Conservation (phyloP, 495 filamentous ascomycete genomes). For the Trichoderma parareesei region DNA sequence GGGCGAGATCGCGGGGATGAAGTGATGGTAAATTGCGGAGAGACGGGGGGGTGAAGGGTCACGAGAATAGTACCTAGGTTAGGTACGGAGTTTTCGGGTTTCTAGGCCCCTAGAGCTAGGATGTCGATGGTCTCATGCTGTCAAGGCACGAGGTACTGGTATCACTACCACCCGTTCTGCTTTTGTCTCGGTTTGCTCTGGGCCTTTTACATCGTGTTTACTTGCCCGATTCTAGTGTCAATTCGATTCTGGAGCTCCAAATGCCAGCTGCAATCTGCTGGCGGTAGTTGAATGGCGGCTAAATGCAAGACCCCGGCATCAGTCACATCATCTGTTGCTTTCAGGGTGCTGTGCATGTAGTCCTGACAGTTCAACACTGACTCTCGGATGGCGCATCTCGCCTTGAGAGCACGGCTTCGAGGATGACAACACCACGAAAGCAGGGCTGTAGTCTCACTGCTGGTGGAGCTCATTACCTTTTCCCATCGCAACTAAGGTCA, state of each 20-base stretch:
- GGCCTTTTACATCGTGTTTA: too few species aligned
- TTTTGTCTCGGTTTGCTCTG: too few species aligned
- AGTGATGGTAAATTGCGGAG: background rate
- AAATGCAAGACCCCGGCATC: constrained; percentile 1
- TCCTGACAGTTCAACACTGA: background rate
- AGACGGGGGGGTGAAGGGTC: background rate
- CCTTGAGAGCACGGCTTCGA: background rate
- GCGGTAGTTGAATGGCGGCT: background rate
- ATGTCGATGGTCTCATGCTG: too few species aligned
- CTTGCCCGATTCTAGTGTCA: background rate
- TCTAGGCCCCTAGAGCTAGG: background rate
- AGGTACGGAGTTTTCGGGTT: background rate
- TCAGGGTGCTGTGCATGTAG: background rate
- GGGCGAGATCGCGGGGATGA: background rate
- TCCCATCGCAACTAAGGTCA: too few species aligned
- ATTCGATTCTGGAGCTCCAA: background rate
- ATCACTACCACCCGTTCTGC: too few species aligned
- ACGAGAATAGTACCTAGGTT: background rate
- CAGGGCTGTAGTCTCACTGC: too few species aligned
- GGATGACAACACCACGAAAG: too few species aligned
- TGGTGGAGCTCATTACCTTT: too few species aligned
- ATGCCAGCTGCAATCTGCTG: background rate
- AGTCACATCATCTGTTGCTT: background rate
- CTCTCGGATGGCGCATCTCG: background rate
- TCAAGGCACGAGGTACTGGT: too few species aligned